Percentiles rank a stretch among this genome's conserved stretches.
Evolutionary conservation across 1,284 basidiomycete species (phyloP).

Genomic region (Abortiporus biennis): DNA sequence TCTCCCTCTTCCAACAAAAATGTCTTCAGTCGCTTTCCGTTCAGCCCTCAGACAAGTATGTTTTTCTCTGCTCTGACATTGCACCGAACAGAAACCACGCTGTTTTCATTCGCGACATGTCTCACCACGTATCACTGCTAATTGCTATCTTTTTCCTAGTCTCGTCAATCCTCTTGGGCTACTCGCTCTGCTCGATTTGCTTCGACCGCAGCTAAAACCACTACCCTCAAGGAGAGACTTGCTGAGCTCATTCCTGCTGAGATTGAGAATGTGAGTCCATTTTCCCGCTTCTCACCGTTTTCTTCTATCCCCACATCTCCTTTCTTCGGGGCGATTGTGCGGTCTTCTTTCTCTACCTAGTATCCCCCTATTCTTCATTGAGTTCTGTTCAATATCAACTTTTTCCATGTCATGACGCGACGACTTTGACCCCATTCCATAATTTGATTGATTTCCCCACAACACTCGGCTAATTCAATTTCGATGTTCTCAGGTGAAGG

Average conservation of each 20-base stretch:
- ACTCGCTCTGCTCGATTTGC: slow-evolving; percentile 53
- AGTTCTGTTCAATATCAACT: too few relatives aligned
- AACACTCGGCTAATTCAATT: too few relatives aligned
- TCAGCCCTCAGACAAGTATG: slow-evolving; percentile 44
- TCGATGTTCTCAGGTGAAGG: slow-evolving; percentile 75
- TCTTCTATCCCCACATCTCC: too few relatives aligned
- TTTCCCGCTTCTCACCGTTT: slow-evolving; percentile 3
- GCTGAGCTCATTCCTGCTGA: slow-evolving; percentile 88
- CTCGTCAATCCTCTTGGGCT: slow-evolving; percentile 35
- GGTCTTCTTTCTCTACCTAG: too few relatives aligned
- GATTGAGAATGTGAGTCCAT: slow-evolving; percentile 66
- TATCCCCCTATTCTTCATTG: too few relatives aligned
- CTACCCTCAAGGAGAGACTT: slow-evolving; percentile 85
- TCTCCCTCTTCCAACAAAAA: slow-evolving; percentile 18
- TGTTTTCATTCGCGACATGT: slow-evolving; percentile 2
- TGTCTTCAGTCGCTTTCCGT: slow-evolving; percentile 28
- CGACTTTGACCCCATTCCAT: too few relatives aligned
- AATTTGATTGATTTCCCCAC: too few relatives aligned
- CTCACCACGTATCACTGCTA: neutral
- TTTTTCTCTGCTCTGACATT: slow-evolving; percentile 11
- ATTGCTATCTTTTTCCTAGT: slow-evolving; percentile 17
- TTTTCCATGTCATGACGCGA: too few relatives aligned
- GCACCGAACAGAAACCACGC: neutral
- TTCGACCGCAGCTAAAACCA: slow-evolving; percentile 62
- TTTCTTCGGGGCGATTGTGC: too few relatives aligned